Conservation (phyloP, 2,329 filamentous ascomycete species). For the Clarireedia hainanense region DNA sequence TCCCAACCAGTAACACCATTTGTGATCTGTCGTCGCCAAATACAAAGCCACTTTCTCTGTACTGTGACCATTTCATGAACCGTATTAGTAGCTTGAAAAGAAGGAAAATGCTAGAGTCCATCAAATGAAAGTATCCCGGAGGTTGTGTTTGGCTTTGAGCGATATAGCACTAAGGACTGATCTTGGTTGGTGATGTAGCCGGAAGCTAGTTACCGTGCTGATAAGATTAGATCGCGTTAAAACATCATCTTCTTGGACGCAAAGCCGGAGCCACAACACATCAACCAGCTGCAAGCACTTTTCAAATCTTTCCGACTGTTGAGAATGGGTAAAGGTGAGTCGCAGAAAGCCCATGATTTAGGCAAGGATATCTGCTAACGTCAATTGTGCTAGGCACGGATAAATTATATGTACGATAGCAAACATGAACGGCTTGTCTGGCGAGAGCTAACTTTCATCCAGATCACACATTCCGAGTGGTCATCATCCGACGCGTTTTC, state of each 20-base stretch:
- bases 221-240: neutral
- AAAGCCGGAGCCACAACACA: neutral
- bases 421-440: conserved; percentile 1
- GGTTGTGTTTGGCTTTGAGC: too few species aligned
- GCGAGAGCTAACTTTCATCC: conserved; percentile 17
- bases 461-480: conserved; percentile 98
- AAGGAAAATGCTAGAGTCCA: too few species aligned
- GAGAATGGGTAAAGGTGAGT: conserved; percentile 26
- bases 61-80: too few species aligned
- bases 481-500: conserved; percentile 82
- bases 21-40: too few species aligned
- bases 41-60: too few species aligned
- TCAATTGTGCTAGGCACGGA: conserved; percentile 36
- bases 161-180: too few species aligned
- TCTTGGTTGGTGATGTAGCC: too few species aligned
- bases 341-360: neutral
- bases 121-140: too few species aligned
- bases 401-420: conserved; percentile 36
- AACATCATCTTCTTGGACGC: neutral
- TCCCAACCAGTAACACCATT: too few species aligned
- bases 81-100: too few species aligned
- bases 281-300: neutral
- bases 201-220: neutral
- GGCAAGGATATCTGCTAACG: neutral
- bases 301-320: neutral